Base-by-base conservation (phyloP, 805 yeast species). In the Candida endomychidarum region DNA sequence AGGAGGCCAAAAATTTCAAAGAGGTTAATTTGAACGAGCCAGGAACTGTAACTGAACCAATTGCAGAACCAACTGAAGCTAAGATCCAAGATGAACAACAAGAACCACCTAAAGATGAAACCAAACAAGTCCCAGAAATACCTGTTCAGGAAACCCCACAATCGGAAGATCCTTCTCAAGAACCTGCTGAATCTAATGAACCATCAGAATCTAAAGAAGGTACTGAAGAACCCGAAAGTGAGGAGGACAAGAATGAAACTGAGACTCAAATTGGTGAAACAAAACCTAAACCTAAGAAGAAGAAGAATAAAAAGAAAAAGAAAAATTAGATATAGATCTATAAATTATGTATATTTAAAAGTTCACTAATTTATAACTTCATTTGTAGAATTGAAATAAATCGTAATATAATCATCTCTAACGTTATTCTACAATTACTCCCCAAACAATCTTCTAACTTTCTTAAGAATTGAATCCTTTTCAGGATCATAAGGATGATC, bases 401-500 rank as follows among this genome's bases (percentile, higher is more conserved):
- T 27, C 18, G n/a, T 25, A 25, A 25, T n/a, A n/a, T 25, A 8
- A 25, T 25, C 30, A 27, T 27, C 30, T 27, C 30, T 27, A n/a
- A n/a, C n/a, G n/a, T n/a, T n/a, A n/a, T n/a, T n/a, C n/a, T 23
- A 12, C 30, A 27, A 27, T 30, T 72, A 88, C 67, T 93, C 98
- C 32, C 99, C 98, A 69, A 91, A 90, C 48, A 93, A 70, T 60
- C 96, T 81, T 72, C 96, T 84, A 23, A 93, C 99, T 61, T 96
- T 85, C 67, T 91, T 83, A 65, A 93, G 75, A 28, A 93, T 89
- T 15, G 96, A 84, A 65, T 93, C 99, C 79, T 91, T 93, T 62
- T 91, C 98, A 15, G 99, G 99, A 62, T 93, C 95, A 62, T 93
- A 93, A 16, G 99, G 98, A 62, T 93, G 98, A 58, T 93, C 99